Conservation (phyloP, 441 rosid species). For the Hura crepitans region DNA sequence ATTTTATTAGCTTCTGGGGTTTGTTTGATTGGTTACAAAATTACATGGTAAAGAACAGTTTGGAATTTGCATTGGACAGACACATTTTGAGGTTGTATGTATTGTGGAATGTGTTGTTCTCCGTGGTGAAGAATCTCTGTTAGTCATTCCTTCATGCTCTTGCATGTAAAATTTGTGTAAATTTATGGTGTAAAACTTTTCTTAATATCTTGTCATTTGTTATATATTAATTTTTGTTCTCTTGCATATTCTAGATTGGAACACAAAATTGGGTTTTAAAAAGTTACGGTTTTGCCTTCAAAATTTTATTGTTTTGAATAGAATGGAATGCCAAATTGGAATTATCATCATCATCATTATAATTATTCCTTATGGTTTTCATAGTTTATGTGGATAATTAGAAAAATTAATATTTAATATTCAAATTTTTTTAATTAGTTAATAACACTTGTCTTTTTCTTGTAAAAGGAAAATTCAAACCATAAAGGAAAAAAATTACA, state of each 20-base stretch:
- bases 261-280: too few species aligned
- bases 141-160: slow-evolving; percentile 24
- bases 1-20: slow-evolving; percentile 21
- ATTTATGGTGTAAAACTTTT: slow-evolving; percentile 29
- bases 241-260: background rate
- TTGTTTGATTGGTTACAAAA: slow-evolving; percentile 19
- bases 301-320: too few species aligned
- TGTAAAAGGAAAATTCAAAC: too few species aligned
- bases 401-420: too few species aligned
- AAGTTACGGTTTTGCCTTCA: too few species aligned
- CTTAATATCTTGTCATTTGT: background rate
- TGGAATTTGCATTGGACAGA: slow-evolving; percentile 3
- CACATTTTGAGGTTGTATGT: slow-evolving; percentile 9
- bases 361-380: too few species aligned
- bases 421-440: too few species aligned
- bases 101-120: slow-evolving; percentile 13
- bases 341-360: too few species aligned
- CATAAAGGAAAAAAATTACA: too few species aligned
- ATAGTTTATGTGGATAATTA: too few species aligned
- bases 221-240: background rate
- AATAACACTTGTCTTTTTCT: too few species aligned
- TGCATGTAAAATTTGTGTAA: slow-evolving; percentile 44
- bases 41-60: background rate
- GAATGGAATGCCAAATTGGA: too few species aligned
- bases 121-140: slow-evolving; percentile 24